Evolutionary conservation across 306 rosid species (phyloP).

Genomic region (Mimosa bimucronata): DNA sequence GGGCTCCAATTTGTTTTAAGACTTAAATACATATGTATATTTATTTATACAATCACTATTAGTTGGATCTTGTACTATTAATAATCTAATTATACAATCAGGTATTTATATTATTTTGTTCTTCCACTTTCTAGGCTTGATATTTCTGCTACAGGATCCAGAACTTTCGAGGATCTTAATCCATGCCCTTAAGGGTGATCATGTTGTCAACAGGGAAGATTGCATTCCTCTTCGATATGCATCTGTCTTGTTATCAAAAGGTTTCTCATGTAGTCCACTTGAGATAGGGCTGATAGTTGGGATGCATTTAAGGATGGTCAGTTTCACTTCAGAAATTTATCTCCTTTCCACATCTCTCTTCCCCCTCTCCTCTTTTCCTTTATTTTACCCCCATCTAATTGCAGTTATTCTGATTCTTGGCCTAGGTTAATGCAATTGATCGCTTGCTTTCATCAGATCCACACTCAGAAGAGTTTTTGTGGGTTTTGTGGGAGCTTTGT

Average conservation of each 20-base stretch:
- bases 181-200: constrained; percentile 70
- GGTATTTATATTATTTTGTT: constrained; percentile 34
- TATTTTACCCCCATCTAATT: constrained; percentile 26
- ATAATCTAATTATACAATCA: constrained; percentile 23
- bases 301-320: constrained; percentile 91
- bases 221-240: constrained; percentile 94
- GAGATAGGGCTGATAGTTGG: constrained; percentile 80
- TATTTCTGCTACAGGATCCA: constrained; percentile 84
- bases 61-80: constrained; percentile 35
- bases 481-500: constrained; percentile 95
- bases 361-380: not conserved
- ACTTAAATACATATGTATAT: not conserved
- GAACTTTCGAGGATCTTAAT: constrained; percentile 81
- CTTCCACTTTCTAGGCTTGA: constrained; percentile 63
- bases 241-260: constrained; percentile 77
- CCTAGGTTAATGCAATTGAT: constrained; percentile 85
- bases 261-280: constrained; percentile 80
- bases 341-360: not conserved
- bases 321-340: constrained; percentile 38
- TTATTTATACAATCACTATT: constrained; percentile 6
- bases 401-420: constrained; percentile 36
- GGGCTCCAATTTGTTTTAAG: constrained; percentile 27
- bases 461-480: constrained; percentile 84
- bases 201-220: constrained; percentile 66
- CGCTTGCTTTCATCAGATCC: constrained; percentile 76